Evolutionary conservation across 768 basidiomycete genomes (phyloP).

Genomic region (Lentinula aciculospora): DNA sequence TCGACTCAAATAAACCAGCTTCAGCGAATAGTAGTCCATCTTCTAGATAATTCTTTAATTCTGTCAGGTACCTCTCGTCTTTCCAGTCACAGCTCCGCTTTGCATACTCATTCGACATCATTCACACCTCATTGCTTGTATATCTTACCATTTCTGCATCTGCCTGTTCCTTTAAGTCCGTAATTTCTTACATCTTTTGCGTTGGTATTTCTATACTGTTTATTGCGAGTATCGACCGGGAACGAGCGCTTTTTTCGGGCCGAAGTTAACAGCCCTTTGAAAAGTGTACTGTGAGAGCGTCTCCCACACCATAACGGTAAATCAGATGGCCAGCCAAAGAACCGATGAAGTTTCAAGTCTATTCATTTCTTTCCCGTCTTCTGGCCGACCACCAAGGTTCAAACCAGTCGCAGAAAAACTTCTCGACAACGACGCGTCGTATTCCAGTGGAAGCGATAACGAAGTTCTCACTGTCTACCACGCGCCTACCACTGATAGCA

Average conservation of each 20-base stretch:
- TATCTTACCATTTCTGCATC: background rate
- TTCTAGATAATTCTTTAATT: background rate
- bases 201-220: too few species aligned
- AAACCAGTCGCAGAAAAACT: background rate
- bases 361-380: constrained; percentile 1
- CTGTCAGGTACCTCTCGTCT: too few species aligned
- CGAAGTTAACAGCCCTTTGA: background rate
- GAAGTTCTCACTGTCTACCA: background rate
- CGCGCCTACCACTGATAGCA: background rate
- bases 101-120: too few species aligned
- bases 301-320: background rate
- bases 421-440: background rate
- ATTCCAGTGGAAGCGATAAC: background rate
- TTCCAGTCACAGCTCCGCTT: background rate
- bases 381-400: background rate
- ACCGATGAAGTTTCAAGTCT: constrained; percentile 2
- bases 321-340: constrained; percentile 3
- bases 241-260: background rate
- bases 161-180: background rate
- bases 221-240: too few species aligned
- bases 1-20: constrained; percentile 32
- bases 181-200: too few species aligned
- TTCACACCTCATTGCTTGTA: background rate
- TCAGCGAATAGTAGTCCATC: constrained; percentile 12
- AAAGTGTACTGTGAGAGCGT: background rate